Percentiles rank a stretch among this genome's conserved stretches.
phyloP scores from a whole-genome alignment of 148 eudicot species.

The Rhododendron kiyosumense region DNA sequence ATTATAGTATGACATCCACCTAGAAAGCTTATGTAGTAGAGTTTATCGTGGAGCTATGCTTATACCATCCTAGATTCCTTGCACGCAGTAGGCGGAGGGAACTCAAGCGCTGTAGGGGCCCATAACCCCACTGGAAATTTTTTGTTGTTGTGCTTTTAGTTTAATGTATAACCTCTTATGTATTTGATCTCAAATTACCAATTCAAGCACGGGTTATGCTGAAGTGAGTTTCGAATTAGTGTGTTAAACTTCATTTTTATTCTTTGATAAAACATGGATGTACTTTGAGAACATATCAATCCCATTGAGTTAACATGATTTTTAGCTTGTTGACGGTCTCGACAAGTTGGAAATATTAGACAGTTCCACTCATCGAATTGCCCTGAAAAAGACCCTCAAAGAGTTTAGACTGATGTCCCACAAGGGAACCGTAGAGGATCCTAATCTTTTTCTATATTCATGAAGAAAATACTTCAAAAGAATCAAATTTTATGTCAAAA shows the following conservation, averaged over 20 bases:
- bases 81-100: no score
- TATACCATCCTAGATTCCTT: neutral
- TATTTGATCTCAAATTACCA: no score
- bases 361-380: neutral
- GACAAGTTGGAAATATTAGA: neutral
- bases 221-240: neutral
- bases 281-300: neutral
- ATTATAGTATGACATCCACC: neutral
- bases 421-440: no score
- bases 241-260: neutral
- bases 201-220: no score
- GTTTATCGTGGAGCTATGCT: neutral
- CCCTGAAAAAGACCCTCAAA: neutral
- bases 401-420: no score
- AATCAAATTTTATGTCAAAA: no score
- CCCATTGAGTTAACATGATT: neutral
- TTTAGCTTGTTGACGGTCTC: neutral
- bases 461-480: no score
- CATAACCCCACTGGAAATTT: no score
- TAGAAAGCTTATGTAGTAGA: neutral
- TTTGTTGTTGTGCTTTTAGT: no score
- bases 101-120: no score
- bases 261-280: neutral
- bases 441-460: no score
- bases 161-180: no score